Evolutionary conservation across 495 filamentous ascomycete species (phyloP).

Genomic region (Tuber magnatum): DNA sequence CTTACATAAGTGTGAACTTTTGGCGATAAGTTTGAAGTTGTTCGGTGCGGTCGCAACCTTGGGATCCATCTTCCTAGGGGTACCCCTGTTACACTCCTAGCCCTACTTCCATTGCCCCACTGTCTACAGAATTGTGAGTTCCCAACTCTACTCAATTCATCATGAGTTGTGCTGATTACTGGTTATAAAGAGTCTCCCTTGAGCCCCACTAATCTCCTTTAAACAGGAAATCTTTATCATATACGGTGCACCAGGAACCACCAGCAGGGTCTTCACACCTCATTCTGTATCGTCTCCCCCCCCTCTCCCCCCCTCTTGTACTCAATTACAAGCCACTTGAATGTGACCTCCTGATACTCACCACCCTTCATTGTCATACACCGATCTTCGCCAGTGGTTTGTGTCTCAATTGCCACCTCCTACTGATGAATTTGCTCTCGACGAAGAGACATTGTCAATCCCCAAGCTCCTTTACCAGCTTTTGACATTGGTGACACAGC

Average conservation of each 20-base stretch:
- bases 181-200: slow-evolving; percentile 16
- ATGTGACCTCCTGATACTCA: slow-evolving; percentile 87
- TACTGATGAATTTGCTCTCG: slow-evolving; percentile 92
- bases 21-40: too few relatives aligned
- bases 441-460: slow-evolving; percentile 93
- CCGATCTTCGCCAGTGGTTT: slow-evolving; percentile 82
- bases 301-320: slow-evolving; percentile 75
- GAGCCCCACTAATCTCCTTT: slow-evolving; percentile 21
- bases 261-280: slow-evolving; percentile 85
- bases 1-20: too few relatives aligned
- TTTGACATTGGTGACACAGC: slow-evolving; percentile 74
- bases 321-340: slow-evolving; percentile 90
- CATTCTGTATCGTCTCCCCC: slow-evolving; percentile 79
- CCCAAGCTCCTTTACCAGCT: slow-evolving; percentile 89
- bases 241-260: slow-evolving; percentile 73
- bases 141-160: background rate
- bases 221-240: slow-evolving; percentile 48
- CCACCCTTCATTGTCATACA: slow-evolving; percentile 82
- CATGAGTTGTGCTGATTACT: slow-evolving; percentile 16
- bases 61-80: too few relatives aligned
- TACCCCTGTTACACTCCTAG: too few relatives aligned
- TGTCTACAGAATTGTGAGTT: background rate
- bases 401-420: slow-evolving; percentile 72
- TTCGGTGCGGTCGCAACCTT: too few relatives aligned
- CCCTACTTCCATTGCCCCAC: background rate